These are phyloP conservation scores for Trametes sanguinea DNA, from an alignment of 768 basidiomycete species.

Conservation along the genomic window DNA sequence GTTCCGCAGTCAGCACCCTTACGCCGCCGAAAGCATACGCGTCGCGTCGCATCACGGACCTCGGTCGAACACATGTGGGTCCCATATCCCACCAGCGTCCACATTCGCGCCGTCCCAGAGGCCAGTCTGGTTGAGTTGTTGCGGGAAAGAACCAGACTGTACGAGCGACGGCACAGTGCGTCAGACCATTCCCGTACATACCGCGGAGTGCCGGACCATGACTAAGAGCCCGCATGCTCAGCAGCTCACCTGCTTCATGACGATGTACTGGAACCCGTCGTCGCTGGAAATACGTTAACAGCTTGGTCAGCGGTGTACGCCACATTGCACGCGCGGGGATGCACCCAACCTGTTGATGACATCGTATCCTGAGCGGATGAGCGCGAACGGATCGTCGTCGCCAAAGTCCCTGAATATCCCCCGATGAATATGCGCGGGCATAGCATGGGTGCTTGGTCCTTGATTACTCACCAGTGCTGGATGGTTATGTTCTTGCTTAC, in stretches of 20 bases:
- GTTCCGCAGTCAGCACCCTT: neutral
- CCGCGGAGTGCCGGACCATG: neutral
- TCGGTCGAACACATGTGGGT: slow-evolving; percentile 30
- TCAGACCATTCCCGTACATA: neutral
- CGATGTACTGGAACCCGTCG: slow-evolving; percentile 31
- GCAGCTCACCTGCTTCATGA: slow-evolving; percentile 31
- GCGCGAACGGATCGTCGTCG: slow-evolving; percentile 29
- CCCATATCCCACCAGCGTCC: slow-evolving; percentile 30
- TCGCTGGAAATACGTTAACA: slow-evolving; percentile 16
- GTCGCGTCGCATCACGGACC: slow-evolving; percentile 5
- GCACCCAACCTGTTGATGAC: slow-evolving; percentile 30
- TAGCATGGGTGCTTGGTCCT: no score
- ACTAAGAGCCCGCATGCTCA: slow-evolving; percentile 4
- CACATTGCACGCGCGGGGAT: neutral
- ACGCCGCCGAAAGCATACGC: neutral
- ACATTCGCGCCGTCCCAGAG: slow-evolving; percentile 34
- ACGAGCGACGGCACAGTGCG: neutral
- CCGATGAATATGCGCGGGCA: no score
- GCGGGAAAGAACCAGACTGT: slow-evolving; percentile 34
- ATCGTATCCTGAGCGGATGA: slow-evolving; percentile 29
- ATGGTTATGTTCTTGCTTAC: slow-evolving; percentile 45
- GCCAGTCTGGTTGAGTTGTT: slow-evolving; percentile 34
- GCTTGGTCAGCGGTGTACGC: slow-evolving; percentile 8
- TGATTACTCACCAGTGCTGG: slow-evolving; percentile 41
- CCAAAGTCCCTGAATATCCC: slow-evolving; percentile 25